Base-by-base conservation (phyloP, 2,329 filamentous ascomycete genomes). In the Zasmidium cellare region DNA sequence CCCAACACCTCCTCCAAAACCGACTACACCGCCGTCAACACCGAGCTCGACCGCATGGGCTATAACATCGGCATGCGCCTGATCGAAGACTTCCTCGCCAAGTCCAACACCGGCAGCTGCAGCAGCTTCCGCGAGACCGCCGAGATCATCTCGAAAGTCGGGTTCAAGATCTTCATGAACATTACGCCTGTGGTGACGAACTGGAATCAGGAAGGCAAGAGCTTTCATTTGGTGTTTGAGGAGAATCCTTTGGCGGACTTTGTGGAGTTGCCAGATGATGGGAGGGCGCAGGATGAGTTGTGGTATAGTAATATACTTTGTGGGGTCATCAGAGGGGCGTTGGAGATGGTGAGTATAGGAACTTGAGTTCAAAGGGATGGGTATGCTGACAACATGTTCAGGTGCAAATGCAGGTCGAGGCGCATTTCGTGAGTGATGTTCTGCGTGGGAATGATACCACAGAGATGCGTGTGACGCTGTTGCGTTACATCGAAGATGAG, bases 281-380 rank as follows among this genome's bases (percentile, higher is more conserved):
- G 92, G 52, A 84, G 92, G 63, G 91, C 94, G 2, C 94, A 99
- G 75, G 92, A 97, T 70, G 93, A 97, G 77, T 80, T 99, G 41
- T 99, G 94, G 94, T 99, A 96, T 75, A 97, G 92, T 3, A 99
- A 97, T 76, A 96, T 99, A 57, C 83, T 97, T 46, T 97, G 94
- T 68, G 94, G 94, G 46, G 90, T 99, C 46, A 79, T 99, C 60
- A 83, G 94, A 66, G 94, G 94, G 14, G 88, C 93, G 1, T 76
- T 99, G 58, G 94, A 99, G 76, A 99, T 99, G 94, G 93, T 97
- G 71, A 65, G 77, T 69, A 3, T 28, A 45, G 51, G 46, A 19
- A 20, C 7, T 5, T 41, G 22, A 11, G 18, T 31, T 6, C 9
- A 47, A 22, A 12, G 11, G 25, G 24, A 6, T 51, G 18, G n/a